Base-by-base conservation (phyloP, 1,139 yeast genomes). In the Kurtzmaniella quercitrusa region DNA sequence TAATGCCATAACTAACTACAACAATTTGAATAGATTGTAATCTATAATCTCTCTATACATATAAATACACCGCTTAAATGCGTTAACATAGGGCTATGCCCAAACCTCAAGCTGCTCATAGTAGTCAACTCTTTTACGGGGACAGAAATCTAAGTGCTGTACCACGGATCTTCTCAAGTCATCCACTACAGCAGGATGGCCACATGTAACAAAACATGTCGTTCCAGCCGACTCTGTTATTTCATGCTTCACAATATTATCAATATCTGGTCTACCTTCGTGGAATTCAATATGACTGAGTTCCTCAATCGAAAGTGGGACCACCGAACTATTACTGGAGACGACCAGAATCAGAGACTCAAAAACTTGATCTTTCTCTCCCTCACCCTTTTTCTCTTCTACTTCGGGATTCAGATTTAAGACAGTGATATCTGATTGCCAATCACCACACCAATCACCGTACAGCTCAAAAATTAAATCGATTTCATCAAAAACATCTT, bases 161-260 rank as follows among this genome's bases (percentile, higher is more conserved):
- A 58, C 56, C 17, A 60, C 64, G 5, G 58, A 54, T 34, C 52
- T 52, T 41, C 67, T 52, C 42, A 62, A 49, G 44, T 62, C 66
- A 45, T 62, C 66, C 34, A 62, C 70, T 71, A 66, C 66, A 5
- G 52, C 48, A 2, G 71, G 70, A 47, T 66, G 69, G 3, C 71
- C 72, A 52, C 72, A 66, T 2, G 68, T 62, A 7, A 66, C 59
- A 42, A 66, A 66, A 7, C 69, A 67, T 14, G 63, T 56, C 6
- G 65, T 51, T 1, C 65, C 65, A 38, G 53, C 50, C 16, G 67
- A 53, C 19, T 57, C 53, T 14, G 48, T 46, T 4, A 63, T 56
- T 45, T 61, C 63, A 7, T 48, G 40, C 17, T 50, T 42, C 2
- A 67, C 62, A 2, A 62, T 43, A 2, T 42, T 47, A 6, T 55